Conservation (phyloP, 108 stramenopile species). For the Nannochloropsis oceanica region DNA sequence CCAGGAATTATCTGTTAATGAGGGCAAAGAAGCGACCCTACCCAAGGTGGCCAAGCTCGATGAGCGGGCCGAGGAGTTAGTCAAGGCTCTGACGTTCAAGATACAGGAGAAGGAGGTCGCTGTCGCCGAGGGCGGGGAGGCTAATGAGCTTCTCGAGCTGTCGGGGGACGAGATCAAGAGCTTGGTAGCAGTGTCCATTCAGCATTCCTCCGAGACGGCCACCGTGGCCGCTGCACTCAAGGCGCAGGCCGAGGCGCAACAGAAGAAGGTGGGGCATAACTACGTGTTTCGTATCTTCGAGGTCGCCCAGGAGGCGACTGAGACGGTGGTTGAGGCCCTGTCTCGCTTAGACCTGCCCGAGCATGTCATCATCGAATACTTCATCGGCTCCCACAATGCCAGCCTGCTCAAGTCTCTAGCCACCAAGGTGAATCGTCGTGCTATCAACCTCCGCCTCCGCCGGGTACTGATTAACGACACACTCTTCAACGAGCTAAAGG, state of each 20-base stretch:
- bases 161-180: neutral
- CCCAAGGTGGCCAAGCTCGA: neutral
- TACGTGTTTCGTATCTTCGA: neutral
- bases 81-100: neutral
- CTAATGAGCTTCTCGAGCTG: neutral
- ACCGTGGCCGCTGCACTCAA: neutral
- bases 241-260: neutral
- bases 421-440: neutral
- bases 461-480: neutral
- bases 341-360: neutral
- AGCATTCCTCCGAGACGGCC: neutral
- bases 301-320: neutral
- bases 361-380: neutral
- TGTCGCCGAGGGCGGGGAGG: neutral
- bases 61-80: neutral
- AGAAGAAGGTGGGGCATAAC: neutral
- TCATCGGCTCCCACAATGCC: neutral
- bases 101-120: neutral
- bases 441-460: neutral
- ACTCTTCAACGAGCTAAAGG: neutral
- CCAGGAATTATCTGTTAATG: neutral
- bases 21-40: neutral
- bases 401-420: neutral
- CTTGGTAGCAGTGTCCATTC: neutral
- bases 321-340: neutral